These are phyloP conservation scores for Geoglossum cookeanum DNA, from an alignment of 2,329 filamentous ascomycete species.

Conservation along the genomic window DNA sequence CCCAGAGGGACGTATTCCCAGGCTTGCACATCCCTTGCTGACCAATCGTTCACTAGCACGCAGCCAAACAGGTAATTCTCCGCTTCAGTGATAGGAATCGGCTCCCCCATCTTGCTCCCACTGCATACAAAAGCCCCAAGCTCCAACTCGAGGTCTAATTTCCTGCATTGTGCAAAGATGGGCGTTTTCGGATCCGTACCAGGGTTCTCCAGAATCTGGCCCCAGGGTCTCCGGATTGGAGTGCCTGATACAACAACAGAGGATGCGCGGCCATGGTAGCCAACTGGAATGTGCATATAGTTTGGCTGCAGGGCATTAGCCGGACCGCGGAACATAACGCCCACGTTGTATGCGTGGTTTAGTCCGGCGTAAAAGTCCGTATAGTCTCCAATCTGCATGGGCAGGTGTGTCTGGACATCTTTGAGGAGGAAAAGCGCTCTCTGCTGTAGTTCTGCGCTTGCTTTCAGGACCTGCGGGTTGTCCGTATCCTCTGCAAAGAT, in stretches of 20 bases:
- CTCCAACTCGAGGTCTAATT: constrained; percentile 65
- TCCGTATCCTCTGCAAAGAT: constrained; percentile 42
- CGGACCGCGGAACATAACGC: constrained; percentile 52
- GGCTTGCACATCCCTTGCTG: constrained; percentile 59
- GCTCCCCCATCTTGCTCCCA: constrained; percentile 43
- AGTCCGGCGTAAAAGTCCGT: constrained; percentile 71
- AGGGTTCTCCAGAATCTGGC: constrained; percentile 40
- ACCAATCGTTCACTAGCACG: constrained; percentile 78
- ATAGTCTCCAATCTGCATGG: constrained; percentile 65
- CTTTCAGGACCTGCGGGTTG: constrained; percentile 40
- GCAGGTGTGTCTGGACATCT: constrained; percentile 46
- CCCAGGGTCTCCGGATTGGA: constrained; percentile 50
- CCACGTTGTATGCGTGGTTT: constrained; percentile 59
- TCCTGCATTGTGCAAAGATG: constrained; percentile 41
- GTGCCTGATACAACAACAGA: constrained; percentile 59
- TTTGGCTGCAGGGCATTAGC: constrained; percentile 60
- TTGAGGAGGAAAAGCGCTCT: constrained; percentile 38
- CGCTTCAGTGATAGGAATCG: constrained; percentile 43
- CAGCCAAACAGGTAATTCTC: constrained; percentile 58
- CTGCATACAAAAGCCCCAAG: constrained; percentile 55
- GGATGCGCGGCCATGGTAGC: constrained; percentile 62
- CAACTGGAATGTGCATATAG: constrained; percentile 64
- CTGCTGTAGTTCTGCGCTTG: constrained; percentile 38
- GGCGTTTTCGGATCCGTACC: not conserved
- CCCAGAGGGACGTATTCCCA: constrained; percentile 75